phyloP scores from a whole-genome alignment of 176 grass and related monocot genomes.

The Cenchrus purpureus region DNA sequence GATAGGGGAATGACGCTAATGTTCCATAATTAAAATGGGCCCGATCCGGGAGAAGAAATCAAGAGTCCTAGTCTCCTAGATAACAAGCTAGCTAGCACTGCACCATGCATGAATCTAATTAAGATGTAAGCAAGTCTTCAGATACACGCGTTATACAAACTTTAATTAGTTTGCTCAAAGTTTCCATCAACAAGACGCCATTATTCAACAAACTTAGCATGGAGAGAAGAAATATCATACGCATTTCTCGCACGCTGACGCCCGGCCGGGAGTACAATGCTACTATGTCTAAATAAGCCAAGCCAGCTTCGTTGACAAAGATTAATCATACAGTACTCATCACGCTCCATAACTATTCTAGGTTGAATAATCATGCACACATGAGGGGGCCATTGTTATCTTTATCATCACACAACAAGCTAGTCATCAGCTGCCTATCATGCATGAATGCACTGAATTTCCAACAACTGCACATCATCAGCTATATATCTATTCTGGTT shows the following conservation, averaged over 20 bases:
- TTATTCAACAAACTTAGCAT: not conserved
- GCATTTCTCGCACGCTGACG: not conserved
- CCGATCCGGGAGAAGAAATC: not conserved
- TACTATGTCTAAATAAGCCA: not conserved
- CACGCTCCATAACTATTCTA: not conserved
- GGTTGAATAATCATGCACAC: not conserved
- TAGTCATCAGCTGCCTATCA: conserved; percentile 9
- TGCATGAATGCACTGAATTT: not conserved
- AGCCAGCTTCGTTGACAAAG: not conserved
- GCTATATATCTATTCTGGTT: not conserved
- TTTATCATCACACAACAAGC: not conserved
- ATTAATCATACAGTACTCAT: not conserved
- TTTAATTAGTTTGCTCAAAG: not conserved
- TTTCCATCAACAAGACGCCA: not conserved
- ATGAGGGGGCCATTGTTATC: not conserved
- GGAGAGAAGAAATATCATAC: not conserved
- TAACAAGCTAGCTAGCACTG: not conserved
- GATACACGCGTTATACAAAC: not conserved
- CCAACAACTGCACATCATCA: not conserved
- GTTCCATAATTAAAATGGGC: not conserved
- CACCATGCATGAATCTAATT: not conserved
- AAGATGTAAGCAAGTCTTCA: conserved; percentile 19
- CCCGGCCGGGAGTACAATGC: not conserved
- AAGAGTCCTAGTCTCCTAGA: not conserved
- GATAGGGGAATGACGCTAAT: not conserved